Conservation (phyloP, 2,329 filamentous ascomycete genomes). For the Purpureocillium takamizusanense region DNA sequence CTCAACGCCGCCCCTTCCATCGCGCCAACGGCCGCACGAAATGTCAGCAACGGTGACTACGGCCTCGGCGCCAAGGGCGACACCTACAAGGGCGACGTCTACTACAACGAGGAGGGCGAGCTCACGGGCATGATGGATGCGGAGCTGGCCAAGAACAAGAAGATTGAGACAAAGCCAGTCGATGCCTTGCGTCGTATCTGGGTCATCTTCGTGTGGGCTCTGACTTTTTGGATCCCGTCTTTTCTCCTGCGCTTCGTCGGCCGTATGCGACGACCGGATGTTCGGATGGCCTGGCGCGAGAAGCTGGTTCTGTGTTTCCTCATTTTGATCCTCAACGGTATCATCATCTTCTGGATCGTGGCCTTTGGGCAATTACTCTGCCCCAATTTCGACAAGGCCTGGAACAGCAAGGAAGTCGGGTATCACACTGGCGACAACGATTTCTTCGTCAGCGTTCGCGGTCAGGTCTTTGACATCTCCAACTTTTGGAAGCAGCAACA, state of each 20-base stretch:
- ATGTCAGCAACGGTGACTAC: constrained; percentile 65
- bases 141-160: constrained; percentile 67
- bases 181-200: constrained; percentile 61
- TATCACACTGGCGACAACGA: constrained; percentile 64
- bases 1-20: constrained; percentile 47
- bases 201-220: constrained; percentile 72
- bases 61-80: constrained; percentile 84
- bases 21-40: constrained; percentile 48
- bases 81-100: constrained; percentile 60
- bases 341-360: constrained; percentile 88
- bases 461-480: constrained; percentile 83
- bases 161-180: constrained; percentile 61
- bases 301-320: constrained; percentile 77
- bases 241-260: constrained; percentile 71
- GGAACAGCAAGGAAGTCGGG: constrained; percentile 61
- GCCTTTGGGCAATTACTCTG: constrained; percentile 77
- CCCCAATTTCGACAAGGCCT: constrained; percentile 86
- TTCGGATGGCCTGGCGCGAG: constrained; percentile 95
- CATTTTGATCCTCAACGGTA: constrained; percentile 72
- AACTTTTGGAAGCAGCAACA: constrained; percentile 83
- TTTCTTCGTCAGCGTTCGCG: constrained; percentile 81
- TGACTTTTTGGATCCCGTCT: constrained; percentile 94
- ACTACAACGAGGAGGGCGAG: constrained; percentile 63
- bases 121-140: constrained; percentile 64
- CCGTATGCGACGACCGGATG: constrained; percentile 94